These are phyloP conservation scores for Cinnamomum chago DNA, from an alignment of 164 flowering plant species.

Conservation along the genomic window DNA sequence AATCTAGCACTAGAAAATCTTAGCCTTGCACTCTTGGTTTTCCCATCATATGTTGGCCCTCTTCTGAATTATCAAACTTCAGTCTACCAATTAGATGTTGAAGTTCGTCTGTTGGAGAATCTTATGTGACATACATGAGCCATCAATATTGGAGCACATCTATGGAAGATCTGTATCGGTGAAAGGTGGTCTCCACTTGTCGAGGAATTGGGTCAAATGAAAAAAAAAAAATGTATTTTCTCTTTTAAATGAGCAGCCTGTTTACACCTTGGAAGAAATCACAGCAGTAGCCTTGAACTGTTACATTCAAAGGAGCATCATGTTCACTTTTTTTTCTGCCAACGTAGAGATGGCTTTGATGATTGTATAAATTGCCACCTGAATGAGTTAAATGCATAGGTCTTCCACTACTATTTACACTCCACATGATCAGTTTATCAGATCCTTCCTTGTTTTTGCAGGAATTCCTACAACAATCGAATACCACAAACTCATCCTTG, in stretches of 20 bases:
- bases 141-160: not conserved
- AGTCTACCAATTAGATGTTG: not conserved
- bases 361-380: not conserved
- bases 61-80: not conserved
- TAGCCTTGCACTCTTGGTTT: not conserved
- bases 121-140: not conserved
- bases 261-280: not conserved
- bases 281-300: too few relatives aligned
- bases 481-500: conserved; percentile 95
- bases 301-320: not conserved
- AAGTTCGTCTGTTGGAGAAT: not conserved
- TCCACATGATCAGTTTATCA: not conserved
- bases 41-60: not conserved
- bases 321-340: not conserved
- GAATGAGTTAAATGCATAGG: not conserved
- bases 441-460: conserved; percentile 19
- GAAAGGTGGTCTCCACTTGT: not conserved
- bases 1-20: not conserved
- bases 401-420: not conserved
- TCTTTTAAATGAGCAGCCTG: not conserved
- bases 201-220: not conserved
- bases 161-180: not conserved
- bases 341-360: not conserved
- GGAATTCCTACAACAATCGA: conserved; percentile 97
- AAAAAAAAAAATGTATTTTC: too few relatives aligned